phyloP scores from a whole-genome alignment of 164 flowering plant species.

The Warburgia ugandensis region DNA sequence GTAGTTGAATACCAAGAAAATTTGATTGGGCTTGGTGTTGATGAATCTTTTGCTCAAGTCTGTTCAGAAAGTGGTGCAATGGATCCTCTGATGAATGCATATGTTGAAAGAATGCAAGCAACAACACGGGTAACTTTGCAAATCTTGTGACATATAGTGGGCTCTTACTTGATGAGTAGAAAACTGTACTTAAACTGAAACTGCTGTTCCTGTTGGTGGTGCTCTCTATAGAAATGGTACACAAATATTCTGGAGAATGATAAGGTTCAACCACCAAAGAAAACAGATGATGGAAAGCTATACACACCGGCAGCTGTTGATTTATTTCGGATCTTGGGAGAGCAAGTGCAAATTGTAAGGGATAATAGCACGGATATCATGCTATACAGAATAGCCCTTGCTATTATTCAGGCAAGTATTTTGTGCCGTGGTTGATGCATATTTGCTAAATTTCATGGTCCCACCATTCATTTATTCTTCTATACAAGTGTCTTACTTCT shows the following conservation, averaged over 20 bases:
- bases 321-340: slow-evolving; percentile 92
- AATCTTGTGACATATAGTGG: not conserved
- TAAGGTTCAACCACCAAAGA: slow-evolving; percentile 88
- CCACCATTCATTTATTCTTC: too few relatives aligned
- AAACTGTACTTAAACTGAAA: too few relatives aligned
- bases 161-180: not conserved
- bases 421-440: too few relatives aligned
- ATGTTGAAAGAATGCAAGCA: slow-evolving; percentile 99
- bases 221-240: slow-evolving; percentile 79
- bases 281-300: slow-evolving; percentile 85
- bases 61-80: slow-evolving; percentile 99
- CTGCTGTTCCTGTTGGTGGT: not conserved
- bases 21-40: slow-evolving; percentile 93
- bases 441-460: too few relatives aligned
- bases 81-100: slow-evolving; percentile 99
- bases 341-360: slow-evolving; percentile 95
- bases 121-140: slow-evolving; percentile 61
- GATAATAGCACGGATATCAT: slow-evolving; percentile 97
- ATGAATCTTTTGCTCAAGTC: slow-evolving; percentile 96
- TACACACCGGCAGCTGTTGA: slow-evolving; percentile 99
- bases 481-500: too few relatives aligned
- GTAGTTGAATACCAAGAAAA: slow-evolving; percentile 96
- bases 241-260: slow-evolving; percentile 90
- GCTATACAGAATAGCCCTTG: slow-evolving; percentile 91
- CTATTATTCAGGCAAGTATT: slow-evolving; percentile 57